Evolutionary conservation across 768 basidiomycete species (phyloP), one percentile per base, ranked within the genome.

Genomic region (Artomyces pyxidatus): DNA sequence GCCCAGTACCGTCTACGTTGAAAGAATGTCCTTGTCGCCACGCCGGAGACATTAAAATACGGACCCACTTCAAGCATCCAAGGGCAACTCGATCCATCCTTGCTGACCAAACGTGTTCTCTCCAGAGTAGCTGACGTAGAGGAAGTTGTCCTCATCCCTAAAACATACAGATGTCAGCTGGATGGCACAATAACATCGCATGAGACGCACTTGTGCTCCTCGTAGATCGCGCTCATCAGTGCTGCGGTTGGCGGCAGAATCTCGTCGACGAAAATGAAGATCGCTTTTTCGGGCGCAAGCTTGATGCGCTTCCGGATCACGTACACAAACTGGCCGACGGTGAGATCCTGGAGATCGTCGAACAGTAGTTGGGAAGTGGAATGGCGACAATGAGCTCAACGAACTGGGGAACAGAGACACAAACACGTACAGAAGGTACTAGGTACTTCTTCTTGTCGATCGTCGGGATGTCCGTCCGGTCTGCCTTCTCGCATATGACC

Each of bases 371-470:
- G 21, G 37, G 14, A 11, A 4, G 8, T n/a, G 21, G 21, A 14
- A 26, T 16, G 29, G 21, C 27, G n/a, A 30, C 45, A 25, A 47
- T 8, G 50, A n/a, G n/a, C n/a, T n/a, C n/a, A n/a, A 23, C 38
- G 30, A 1, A 42, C 42, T 38, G 22, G 37, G 19, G 42, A 37
- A 66, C 2, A 27, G 37, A 9, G 49, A n/a, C n/a, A n/a, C n/a
- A n/a, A n/a, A n/a, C 87, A 61, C 53, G 39, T 61, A 95, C 95
- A 48, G 93, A 94, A 38, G 96, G 96, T 9, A 99, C 96, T 46
- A 99, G 77, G 60, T 99, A 99, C 76, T 99, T 99, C 93, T 99
- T 98, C 88, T 99, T 99, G 78, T 99, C 96, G 65, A 99, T 97
- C 25, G 93, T 94, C 0, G 94, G 90, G 66, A 99, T 98, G 72